Evolutionary conservation across 306 rosid genomes (phyloP).

Genomic region (Quercus mongolica): DNA sequence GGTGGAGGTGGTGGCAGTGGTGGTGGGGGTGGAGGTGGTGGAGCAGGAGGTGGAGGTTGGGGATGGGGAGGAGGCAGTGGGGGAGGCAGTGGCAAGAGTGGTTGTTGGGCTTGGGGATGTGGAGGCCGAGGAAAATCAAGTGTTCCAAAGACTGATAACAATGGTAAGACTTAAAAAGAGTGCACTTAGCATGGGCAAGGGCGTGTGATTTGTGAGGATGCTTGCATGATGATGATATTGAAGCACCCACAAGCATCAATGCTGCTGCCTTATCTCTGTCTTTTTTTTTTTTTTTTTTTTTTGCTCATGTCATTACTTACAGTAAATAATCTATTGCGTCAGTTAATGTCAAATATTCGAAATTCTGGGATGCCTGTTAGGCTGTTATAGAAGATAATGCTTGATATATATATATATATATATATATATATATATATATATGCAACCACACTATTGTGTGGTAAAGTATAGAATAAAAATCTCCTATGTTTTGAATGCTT

Average conservation of each 20-base stretch:
- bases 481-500: neutral
- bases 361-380: neutral
- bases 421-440: no score
- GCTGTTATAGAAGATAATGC: neutral
- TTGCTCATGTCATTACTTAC: neutral
- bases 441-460: neutral
- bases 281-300: neutral
- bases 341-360: neutral
- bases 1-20: neutral
- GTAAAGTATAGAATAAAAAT: neutral
- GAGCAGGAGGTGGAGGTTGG: neutral
- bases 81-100: neutral
- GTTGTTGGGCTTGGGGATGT: conserved; percentile 21
- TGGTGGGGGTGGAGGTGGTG: neutral
- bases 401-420: no score
- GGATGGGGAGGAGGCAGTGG: neutral
- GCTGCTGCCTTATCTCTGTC: neutral
- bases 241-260: neutral
- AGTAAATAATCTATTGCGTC: neutral
- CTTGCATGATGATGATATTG: no score
- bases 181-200: conserved; percentile 10
- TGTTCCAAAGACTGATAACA: neutral
- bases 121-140: conserved; percentile 16
- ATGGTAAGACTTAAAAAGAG: neutral
- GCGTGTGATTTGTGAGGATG: neutral